These are phyloP conservation scores for Trichomonas tenax DNA, from an alignment of 208 protist genomes.

Conservation along the genomic window DNA sequence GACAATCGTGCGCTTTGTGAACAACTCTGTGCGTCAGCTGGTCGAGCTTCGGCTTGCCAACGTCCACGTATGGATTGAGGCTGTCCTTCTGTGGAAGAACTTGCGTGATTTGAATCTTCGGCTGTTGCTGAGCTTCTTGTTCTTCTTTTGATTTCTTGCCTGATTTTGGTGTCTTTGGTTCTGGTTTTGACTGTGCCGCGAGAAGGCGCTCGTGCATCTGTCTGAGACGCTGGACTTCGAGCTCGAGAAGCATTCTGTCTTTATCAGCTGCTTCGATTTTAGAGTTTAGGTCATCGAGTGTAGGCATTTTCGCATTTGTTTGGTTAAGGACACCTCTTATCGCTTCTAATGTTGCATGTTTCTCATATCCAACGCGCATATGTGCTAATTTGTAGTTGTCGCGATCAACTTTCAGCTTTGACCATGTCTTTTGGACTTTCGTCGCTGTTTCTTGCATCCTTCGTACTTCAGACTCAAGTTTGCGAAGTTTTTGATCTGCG, in stretches of 20 bases:
- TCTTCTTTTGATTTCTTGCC: background rate
- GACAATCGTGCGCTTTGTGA: background rate
- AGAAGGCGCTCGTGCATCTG: background rate
- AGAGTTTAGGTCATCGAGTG: background rate
- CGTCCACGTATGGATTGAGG: background rate
- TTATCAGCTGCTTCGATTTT: conserved; percentile 17
- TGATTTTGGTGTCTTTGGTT: background rate
- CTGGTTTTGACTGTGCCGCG: background rate
- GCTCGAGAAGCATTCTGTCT: background rate
- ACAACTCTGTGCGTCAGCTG: background rate
- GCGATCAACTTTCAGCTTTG: background rate
- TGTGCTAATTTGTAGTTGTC: background rate
- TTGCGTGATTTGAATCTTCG: background rate
- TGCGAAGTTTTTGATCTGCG: background rate
- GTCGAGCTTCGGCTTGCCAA: background rate
- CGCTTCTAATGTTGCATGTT: background rate
- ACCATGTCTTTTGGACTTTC: background rate
- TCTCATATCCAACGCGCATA: conserved; percentile 15
- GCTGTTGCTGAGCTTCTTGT: background rate
- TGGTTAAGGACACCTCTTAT: background rate
- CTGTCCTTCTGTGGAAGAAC: background rate
- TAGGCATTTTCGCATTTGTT: conserved; percentile 4
- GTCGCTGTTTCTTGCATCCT: background rate
- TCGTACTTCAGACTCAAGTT: background rate
- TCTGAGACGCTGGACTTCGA: background rate